Base-by-base conservation (phyloP, 352 stramenopile genomes). In the Pythium oligandrum region DNA sequence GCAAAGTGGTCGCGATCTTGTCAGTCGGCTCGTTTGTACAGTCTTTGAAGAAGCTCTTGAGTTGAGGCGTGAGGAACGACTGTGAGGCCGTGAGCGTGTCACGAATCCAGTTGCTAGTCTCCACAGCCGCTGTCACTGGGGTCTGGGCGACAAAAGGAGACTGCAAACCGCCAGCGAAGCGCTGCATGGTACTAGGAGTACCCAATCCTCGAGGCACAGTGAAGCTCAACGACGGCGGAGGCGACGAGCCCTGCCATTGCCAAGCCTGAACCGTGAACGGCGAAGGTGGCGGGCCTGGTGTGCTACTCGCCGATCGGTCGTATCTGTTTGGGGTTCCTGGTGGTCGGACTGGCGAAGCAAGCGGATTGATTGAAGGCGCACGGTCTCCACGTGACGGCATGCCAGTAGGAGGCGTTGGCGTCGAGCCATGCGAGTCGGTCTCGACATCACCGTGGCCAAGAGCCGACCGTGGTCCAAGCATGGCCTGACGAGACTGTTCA, bases 31-130 rank as follows among this genome's bases (percentile, higher is more conserved):
- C 68, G 10, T 62, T 71, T 2, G 55, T 46, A 39, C 81, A 91
- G 6, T 86, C 75, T 6, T 66, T 61, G 43, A 91, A 91, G 52
- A 89, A 85, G 6, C 51, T 37, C 49, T 66, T 56, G 38, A 91
- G 78, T 35, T 82, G 64, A 5, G 67, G 66, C 1, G 66, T 77
- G 4, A 88, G 54, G 17, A 70, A 49, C 55, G 63, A 34, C 44
- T 62, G n/a, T 56, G 61, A 36, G 57, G 17, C 44, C 32, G 51
- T 37, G 26, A 92, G 56, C 1, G 68, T 84, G 50, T 88, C 78
- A 39, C 85, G 78, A 33, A 95, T 70, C 83, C 83, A 95, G 31
- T 80, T 86, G 65, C 71, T 92, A 12, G 78, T 93, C 53, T 95
- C 83, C 3, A 95, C 75, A 32, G 85, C 85, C 0, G 83, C 75